Percentiles rank a stretch among this genome's conserved stretches.
These are phyloP conservation scores for Pestalotiopsis sp. DNA, from an alignment of 2,329 filamentous ascomycete species.

Conservation along the genomic window DNA sequence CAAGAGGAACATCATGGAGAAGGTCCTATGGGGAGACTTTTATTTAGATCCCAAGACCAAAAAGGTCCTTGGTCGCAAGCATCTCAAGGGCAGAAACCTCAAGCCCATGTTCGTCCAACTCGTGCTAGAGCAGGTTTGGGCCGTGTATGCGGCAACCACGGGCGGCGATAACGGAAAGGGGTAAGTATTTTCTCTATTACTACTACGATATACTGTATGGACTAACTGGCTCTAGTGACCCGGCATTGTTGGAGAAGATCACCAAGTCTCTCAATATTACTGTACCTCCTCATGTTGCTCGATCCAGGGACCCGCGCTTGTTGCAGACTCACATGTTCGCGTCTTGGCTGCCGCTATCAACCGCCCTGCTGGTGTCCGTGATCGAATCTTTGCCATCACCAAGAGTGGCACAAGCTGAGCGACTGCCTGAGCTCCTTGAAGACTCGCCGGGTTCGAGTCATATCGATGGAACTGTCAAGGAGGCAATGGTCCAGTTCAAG, in stretches of 20 bases:
- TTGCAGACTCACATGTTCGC: slow-evolving; percentile 86
- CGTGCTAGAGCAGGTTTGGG: slow-evolving; percentile 94
- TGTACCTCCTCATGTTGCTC: slow-evolving; percentile 80
- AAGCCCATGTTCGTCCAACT: slow-evolving; percentile 98
- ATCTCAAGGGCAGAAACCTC: slow-evolving; percentile 85
- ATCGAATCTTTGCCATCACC: slow-evolving; percentile 92
- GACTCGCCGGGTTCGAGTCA: slow-evolving; percentile 75
- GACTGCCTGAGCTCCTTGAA: slow-evolving; percentile 78
- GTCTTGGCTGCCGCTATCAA: slow-evolving; percentile 89
- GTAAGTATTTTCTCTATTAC: slow-evolving; percentile 48
- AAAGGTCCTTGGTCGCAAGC: slow-evolving; percentile 85
- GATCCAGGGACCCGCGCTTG: slow-evolving; percentile 80
- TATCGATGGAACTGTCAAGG: slow-evolving; percentile 68
- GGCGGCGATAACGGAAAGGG: slow-evolving; percentile 82
- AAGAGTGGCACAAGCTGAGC: slow-evolving; percentile 73
- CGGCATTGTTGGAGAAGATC: slow-evolving; percentile 85
- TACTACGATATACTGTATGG: slow-evolving; percentile 16
- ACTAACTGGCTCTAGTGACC: slow-evolving; percentile 57
- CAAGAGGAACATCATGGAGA: slow-evolving; percentile 84
- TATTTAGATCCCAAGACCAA: slow-evolving; percentile 98
- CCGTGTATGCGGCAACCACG: slow-evolving; percentile 87
- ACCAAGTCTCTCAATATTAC: slow-evolving; percentile 86
- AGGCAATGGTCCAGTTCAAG: slow-evolving; percentile 84
- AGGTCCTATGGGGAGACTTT: slow-evolving; percentile 94
- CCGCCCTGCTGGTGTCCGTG: slow-evolving; percentile 88